phyloP scores from a whole-genome alignment of 371 early-diverging fungal species.

The Mortierella sp. region DNA sequence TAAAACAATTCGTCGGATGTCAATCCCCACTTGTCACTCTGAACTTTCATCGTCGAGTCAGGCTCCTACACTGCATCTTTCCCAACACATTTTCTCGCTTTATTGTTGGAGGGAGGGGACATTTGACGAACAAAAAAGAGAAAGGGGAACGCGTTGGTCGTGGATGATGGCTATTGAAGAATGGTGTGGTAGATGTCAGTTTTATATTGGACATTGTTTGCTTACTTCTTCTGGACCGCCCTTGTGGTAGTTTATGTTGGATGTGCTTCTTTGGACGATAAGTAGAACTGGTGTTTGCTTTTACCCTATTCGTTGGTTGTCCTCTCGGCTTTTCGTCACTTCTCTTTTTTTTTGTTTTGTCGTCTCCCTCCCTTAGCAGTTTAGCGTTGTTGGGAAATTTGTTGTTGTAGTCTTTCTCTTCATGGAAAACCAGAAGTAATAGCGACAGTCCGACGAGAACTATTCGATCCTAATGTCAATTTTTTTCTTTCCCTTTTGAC shows the following conservation, averaged over 20 bases:
- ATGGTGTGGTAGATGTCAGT: not conserved
- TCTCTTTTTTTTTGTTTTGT: not conserved
- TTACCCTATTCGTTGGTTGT: not conserved
- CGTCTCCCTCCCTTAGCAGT: too few relatives aligned
- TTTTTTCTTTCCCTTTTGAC: not conserved
- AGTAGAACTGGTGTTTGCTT: not conserved
- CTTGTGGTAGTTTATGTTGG: not conserved
- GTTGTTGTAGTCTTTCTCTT: not conserved
- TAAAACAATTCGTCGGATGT: too few relatives aligned
- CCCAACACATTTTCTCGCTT: not conserved
- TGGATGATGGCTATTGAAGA: not conserved
- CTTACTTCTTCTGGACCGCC: conserved; percentile 3
- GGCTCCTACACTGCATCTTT: not conserved
- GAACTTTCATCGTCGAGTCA: not conserved
- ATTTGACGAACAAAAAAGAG: not conserved
- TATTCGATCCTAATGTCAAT: conserved; percentile 1
- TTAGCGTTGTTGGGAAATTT: not conserved
- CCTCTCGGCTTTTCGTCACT: not conserved
- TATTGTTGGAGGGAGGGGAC: not conserved
- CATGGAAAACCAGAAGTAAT: conserved; percentile 2
- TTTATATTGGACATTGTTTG: not conserved
- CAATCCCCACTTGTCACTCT: not conserved
- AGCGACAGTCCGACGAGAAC: conserved; percentile 20
- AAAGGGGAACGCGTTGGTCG: not conserved
- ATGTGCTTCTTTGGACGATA: not conserved